Evolutionary conservation across 495 filamentous ascomycete genomes (phyloP).

Genomic region (Penicillium tannophilum): DNA sequence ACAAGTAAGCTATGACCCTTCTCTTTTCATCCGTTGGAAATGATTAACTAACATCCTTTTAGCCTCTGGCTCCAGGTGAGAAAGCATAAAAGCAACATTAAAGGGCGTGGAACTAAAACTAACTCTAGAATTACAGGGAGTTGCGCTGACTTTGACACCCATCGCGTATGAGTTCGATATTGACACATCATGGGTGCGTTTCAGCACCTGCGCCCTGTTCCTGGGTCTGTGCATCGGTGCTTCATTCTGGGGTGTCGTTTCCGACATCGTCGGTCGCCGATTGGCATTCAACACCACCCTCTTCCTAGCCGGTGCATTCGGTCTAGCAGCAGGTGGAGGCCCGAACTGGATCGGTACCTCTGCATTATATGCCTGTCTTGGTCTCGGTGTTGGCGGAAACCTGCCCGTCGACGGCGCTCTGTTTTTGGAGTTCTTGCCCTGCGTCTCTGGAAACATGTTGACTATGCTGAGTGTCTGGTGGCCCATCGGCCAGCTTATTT

Average conservation of each 20-base stretch:
- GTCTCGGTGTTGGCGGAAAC: conserved; percentile 63
- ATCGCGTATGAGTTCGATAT: conserved; percentile 57
- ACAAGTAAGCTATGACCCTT: conserved; percentile 45
- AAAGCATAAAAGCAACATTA: background rate
- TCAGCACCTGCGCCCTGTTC: conserved; percentile 58
- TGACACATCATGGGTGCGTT: conserved; percentile 48
- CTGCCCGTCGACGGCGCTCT: conserved; percentile 59
- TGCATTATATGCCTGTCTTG: conserved; percentile 52
- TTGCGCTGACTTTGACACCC: conserved; percentile 57
- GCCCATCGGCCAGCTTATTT: conserved; percentile 59
- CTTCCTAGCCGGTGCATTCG: conserved; percentile 57
- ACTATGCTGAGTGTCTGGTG: conserved; percentile 63
- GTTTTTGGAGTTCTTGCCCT: conserved; percentile 62
- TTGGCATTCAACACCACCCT: conserved; percentile 62
- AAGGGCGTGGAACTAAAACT: conserved; percentile 4
- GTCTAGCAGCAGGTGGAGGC: conserved; percentile 54
- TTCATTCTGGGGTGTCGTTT: conserved; percentile 61
- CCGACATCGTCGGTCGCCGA: conserved; percentile 60
- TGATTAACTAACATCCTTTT: conserved; percentile 19
- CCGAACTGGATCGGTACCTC: conserved; percentile 53
- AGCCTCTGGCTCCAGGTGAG: conserved; percentile 52
- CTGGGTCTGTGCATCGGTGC: conserved; percentile 60
- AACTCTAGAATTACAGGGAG: conserved; percentile 39
- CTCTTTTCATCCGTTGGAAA: background rate
- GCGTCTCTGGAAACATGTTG: conserved; percentile 53